Conservation (phyloP, 352 stramenopile species). For the Phytophthora boehmeriae region DNA sequence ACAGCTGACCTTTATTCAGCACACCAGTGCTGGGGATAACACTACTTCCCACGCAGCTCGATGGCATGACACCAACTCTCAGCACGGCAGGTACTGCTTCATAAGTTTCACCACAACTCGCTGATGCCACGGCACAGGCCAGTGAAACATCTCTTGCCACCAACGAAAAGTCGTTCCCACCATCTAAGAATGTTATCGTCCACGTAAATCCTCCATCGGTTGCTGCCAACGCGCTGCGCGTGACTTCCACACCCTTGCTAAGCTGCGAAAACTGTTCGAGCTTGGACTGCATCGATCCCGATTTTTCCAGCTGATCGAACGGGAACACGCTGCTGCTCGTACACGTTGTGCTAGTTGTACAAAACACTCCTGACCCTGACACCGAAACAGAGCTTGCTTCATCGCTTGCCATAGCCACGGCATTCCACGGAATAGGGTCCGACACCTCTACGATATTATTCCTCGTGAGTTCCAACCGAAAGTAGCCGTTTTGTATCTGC, state of each 20-base stretch:
- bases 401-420: constrained; percentile 81
- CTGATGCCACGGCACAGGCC: constrained; percentile 17
- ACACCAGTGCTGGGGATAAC: constrained; percentile 71
- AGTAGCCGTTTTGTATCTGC: constrained; percentile 57
- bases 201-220: constrained; percentile 78
- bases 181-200: constrained; percentile 93
- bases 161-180: constrained; percentile 80
- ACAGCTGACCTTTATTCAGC: constrained; percentile 90
- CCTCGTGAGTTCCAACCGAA: constrained; percentile 55
- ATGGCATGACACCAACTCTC: constrained; percentile 71
- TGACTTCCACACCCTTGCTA: constrained; percentile 71
- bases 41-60: constrained; percentile 77
- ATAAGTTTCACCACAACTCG: constrained; percentile 42
- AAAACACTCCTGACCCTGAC: constrained; percentile 62
- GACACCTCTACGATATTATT: constrained; percentile 46
- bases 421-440: constrained; percentile 93
- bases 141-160: constrained; percentile 23
- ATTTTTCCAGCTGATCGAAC: constrained; percentile 46
- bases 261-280: constrained; percentile 56
- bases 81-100: constrained; percentile 62
- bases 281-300: constrained; percentile 80
- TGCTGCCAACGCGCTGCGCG: constrained; percentile 49
- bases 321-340: constrained; percentile 32
- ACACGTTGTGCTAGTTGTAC: constrained; percentile 42
- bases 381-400: constrained; percentile 63